Evolutionary conservation across 1,284 basidiomycete genomes (phyloP).

Genomic region (Sanghuangporus sanghuang): DNA sequence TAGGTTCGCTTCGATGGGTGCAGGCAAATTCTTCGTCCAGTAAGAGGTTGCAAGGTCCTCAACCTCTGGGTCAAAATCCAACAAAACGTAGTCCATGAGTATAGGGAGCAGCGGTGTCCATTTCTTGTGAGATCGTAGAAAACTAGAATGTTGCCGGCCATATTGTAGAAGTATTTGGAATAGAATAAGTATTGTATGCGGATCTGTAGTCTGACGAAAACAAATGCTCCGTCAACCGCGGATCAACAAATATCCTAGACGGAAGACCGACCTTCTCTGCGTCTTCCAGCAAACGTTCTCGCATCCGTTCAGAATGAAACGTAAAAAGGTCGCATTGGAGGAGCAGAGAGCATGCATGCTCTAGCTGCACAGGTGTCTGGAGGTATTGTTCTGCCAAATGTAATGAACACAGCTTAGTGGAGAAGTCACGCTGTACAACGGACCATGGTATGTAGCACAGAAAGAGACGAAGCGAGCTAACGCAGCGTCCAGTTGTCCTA

Average conservation of each 20-base stretch:
- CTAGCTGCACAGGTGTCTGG: slow-evolving; percentile 72
- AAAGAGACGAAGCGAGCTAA: slow-evolving; percentile 73
- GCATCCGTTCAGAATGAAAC: slow-evolving; percentile 88
- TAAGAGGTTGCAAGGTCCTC: slow-evolving; percentile 45
- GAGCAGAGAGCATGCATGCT: slow-evolving; percentile 72
- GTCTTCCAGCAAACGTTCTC: slow-evolving; percentile 68
- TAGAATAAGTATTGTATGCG: slow-evolving; percentile 77
- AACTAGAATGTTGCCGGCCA: slow-evolving; percentile 63
- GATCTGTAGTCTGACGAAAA: slow-evolving; percentile 70
- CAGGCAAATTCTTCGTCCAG: slow-evolving; percentile 37
- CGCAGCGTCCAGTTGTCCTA: slow-evolving; percentile 73
- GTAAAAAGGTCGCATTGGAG: slow-evolving; percentile 80
- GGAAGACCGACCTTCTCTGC: slow-evolving; percentile 52
- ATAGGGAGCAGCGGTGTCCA: slow-evolving; percentile 81
- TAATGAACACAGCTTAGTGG: slow-evolving; percentile 12
- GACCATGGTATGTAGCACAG: slow-evolving; percentile 82
- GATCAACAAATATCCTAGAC: slow-evolving; percentile 13
- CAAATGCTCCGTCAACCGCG: slow-evolving; percentile 12
- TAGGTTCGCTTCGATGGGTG: slow-evolving; percentile 79
- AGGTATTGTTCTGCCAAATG: slow-evolving; percentile 67
- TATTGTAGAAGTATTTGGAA: slow-evolving; percentile 76
- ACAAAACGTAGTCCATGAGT: slow-evolving; percentile 72
- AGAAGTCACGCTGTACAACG: slow-evolving; percentile 26
- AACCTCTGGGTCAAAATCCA: slow-evolving; percentile 63
- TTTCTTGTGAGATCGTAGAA: slow-evolving; percentile 74